Base-by-base conservation (phyloP, 129 eudicot species). In the Arctium lappa region DNA sequence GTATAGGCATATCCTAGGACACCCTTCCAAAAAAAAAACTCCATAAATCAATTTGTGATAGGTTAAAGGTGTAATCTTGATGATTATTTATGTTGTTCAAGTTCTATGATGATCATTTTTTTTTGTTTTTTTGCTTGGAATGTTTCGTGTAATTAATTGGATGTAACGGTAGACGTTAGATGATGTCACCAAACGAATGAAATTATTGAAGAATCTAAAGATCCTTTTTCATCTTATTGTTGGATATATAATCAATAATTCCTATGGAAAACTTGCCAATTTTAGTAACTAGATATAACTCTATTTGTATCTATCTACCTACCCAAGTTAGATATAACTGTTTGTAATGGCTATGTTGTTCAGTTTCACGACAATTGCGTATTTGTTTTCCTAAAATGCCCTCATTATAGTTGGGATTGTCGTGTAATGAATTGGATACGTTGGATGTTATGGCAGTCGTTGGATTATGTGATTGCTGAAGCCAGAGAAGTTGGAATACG, bases 401-500 rank as follows among this genome's bases (percentile, higher is more conserved):
- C 56, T 65, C 11, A 2, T 40, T 22, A 63, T 13, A 8, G 16
- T 30, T 36, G 71, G 72, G 22, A 38, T 56, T 72, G 9, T 0
- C 12, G 30, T 60, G 83, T 56, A 2, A 29, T 72, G 71, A 69
- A 69, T 16, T 42, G 18, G 65, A 46, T 50, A 27, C 36, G 38
- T 22, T 72, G 71, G 62, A 46, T 84, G 36, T 40, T 32, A 69
- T 87, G 37, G 44, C 82, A 95, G 99, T 92, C 94, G 30, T 78
- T 95, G 86, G 99, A 95, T 87, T 81, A 90, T 84, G 98, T 93
- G 44, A 91, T 95, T 76, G 97, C 97, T 8, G 97, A 95, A 87
- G 94, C 99, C 32, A 89, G 92, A 72, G 88, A 87, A 80, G 87
- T 87, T 73, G 91, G 94, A 69, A 84, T 93, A 66, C 82, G 99